These are phyloP conservation scores for Pelargonium nanum DNA, from an alignment of 345 rosid genomes.

Conservation along the genomic window DNA sequence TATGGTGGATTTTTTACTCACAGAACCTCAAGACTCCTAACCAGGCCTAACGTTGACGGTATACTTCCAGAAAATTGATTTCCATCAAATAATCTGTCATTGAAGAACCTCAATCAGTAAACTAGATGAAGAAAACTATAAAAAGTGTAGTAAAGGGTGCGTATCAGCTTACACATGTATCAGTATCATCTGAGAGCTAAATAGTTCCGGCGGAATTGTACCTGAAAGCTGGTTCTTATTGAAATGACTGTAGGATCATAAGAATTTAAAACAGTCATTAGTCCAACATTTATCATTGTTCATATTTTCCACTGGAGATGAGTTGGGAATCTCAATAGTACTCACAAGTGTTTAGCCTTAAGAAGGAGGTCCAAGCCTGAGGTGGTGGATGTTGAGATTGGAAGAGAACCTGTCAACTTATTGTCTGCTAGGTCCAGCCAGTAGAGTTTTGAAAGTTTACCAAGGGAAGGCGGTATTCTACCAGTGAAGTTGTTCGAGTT, in stretches of 20 bases:
- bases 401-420: slow-evolving; percentile 66
- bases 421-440: slow-evolving; percentile 91
- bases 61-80: slow-evolving; percentile 59
- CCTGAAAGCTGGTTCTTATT: slow-evolving; percentile 91
- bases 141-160: neutral
- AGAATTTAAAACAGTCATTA: slow-evolving; percentile 1
- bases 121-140: neutral
- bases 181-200: slow-evolving; percentile 62
- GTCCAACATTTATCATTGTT: neutral
- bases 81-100: slow-evolving; percentile 63
- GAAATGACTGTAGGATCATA: slow-evolving; percentile 60
- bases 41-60: slow-evolving; percentile 52
- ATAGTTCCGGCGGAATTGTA: slow-evolving; percentile 49
- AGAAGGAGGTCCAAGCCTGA: slow-evolving; percentile 75
- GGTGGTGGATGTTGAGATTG: slow-evolving; percentile 39
- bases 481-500: slow-evolving; percentile 88
- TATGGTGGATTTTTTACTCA: slow-evolving; percentile 36
- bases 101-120: slow-evolving; percentile 6
- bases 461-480: slow-evolving; percentile 63
- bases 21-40: slow-evolving; percentile 93
- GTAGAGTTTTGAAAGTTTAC: slow-evolving; percentile 64
- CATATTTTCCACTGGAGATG: neutral
- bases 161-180: slow-evolving; percentile 72
- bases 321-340: neutral
- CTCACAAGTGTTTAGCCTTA: slow-evolving; percentile 87